phyloP scores from a whole-genome alignment of 352 stramenopile species.

The Plasmopara viticola region DNA sequence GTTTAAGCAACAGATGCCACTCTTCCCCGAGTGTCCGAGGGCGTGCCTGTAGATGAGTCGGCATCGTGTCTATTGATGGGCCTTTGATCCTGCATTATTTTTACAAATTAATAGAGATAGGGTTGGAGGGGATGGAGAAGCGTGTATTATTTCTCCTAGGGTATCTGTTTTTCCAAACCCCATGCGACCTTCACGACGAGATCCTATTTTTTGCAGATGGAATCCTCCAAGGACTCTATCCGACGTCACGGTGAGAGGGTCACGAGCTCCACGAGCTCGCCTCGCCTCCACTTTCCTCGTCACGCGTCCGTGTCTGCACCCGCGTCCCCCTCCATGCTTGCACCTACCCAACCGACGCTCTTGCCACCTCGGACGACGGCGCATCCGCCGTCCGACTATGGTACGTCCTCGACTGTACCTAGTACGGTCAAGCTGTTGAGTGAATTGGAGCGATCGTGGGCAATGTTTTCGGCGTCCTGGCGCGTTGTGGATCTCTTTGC shows the following conservation, averaged over 20 bases:
- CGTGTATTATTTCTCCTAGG: no score
- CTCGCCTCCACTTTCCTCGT: conserved; percentile 2
- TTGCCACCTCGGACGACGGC: conserved; percentile 9
- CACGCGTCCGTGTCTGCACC: conserved; percentile 10
- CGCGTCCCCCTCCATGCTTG: conserved; percentile 4
- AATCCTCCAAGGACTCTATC: conserved; percentile 10
- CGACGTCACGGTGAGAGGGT: conserved; percentile 3
- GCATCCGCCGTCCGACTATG: conserved; percentile 11
- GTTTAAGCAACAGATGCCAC: conserved; percentile 62
- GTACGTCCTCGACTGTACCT: conserved; percentile 26
- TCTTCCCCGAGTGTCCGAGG: conserved; percentile 48
- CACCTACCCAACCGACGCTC: conserved; percentile 8
- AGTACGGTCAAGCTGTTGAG: conserved; percentile 63
- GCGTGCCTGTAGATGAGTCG: no score
- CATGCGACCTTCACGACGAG: neutral
- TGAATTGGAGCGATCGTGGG: conserved; percentile 63
- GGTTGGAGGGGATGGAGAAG: no score
- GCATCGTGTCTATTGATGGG: no score
- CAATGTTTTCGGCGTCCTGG: conserved; percentile 66
- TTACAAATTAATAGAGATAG: no score
- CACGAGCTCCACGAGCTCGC: conserved; percentile 14
- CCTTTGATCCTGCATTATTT: no score
- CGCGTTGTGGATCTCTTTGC: conserved; percentile 62
- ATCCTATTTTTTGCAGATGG: conserved; percentile 6
- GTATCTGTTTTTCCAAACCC: no score